A percentile compares a stretch with the other conserved stretches of the same genome.
phyloP scores from a whole-genome alignment of 768 basidiomycete species.

The Lentinula raphanica region DNA sequence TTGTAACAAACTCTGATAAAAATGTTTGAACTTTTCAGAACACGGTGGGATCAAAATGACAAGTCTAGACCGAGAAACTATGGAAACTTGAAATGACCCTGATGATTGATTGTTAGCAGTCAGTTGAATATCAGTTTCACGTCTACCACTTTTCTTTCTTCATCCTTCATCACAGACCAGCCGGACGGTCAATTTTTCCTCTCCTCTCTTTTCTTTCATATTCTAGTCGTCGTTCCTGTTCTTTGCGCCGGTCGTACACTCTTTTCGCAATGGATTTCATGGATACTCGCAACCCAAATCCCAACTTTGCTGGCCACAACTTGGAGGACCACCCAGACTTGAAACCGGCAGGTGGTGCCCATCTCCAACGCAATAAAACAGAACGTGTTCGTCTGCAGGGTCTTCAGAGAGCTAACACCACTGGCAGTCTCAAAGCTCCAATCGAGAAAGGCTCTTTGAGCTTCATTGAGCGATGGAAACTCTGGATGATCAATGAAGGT shows the following conservation, averaged over 20 bases:
- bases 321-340: constrained; percentile 53
- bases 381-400: constrained; percentile 83
- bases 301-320: constrained; percentile 62
- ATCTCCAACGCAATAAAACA: constrained; percentile 80
- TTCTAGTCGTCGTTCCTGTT: constrained; percentile 14
- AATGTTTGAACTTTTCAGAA: neutral
- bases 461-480: constrained; percentile 28
- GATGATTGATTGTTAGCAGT: neutral
- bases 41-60: neutral
- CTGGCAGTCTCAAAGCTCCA: constrained; percentile 17
- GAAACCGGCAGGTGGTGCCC: constrained; percentile 25
- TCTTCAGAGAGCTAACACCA: constrained; percentile 60
- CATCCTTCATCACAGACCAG: constrained; percentile 26
- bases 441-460: constrained; percentile 30
- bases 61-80: constrained; percentile 5
- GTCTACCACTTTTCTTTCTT: constrained; percentile 19
- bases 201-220: constrained; percentile 27
- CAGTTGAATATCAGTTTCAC: neutral
- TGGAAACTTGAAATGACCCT: constrained; percentile 1
- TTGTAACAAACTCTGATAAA: neutral
- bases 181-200: constrained; percentile 39
- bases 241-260: constrained; percentile 35
- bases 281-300: constrained; percentile 45
- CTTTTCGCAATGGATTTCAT: constrained; percentile 19
- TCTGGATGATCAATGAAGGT: constrained; percentile 97